These are phyloP conservation scores for Aspergillus cejpii DNA, from an alignment of 2,329 filamentous ascomycete genomes.

Conservation along the genomic window DNA sequence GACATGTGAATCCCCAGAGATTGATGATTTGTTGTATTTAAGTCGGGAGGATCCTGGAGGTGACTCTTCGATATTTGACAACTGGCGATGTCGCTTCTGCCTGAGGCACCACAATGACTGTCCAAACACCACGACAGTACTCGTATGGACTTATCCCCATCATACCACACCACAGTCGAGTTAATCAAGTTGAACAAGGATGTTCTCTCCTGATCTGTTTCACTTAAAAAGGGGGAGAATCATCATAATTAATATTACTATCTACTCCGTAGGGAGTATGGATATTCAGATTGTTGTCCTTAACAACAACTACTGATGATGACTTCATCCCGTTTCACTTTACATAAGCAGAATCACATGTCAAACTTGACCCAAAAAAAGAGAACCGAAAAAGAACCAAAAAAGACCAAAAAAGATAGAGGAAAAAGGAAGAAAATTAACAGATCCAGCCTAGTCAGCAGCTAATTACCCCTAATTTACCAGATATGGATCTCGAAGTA, in stretches of 20 bases:
- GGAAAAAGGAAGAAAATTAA: neutral
- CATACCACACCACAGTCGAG: too few species aligned
- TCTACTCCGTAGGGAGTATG: too few species aligned
- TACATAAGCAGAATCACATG: conserved; percentile 4
- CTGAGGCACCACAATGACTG: neutral
- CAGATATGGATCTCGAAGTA: too few species aligned
- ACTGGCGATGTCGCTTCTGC: neutral
- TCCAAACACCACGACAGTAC: too few species aligned
- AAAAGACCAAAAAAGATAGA: neutral
- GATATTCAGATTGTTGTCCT: too few species aligned
- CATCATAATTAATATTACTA: too few species aligned
- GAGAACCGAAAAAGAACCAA: neutral
- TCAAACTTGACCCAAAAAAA: too few species aligned
- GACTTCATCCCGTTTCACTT: neutral
- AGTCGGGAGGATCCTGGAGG: too few species aligned
- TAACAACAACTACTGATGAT: too few species aligned
- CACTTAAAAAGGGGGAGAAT: neutral
- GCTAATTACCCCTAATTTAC: too few species aligned
- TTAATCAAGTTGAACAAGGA: neutral
- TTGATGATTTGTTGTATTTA: too few species aligned
- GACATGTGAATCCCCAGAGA: neutral
- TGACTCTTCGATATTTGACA: neutral
- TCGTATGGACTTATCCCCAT: too few species aligned
- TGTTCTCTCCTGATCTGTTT: neutral
- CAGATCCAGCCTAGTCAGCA: neutral